These are phyloP conservation scores for Bryum argenteum DNA, from an alignment of 225 moss, liverwort and hornwort genomes.

Conservation along the genomic window DNA sequence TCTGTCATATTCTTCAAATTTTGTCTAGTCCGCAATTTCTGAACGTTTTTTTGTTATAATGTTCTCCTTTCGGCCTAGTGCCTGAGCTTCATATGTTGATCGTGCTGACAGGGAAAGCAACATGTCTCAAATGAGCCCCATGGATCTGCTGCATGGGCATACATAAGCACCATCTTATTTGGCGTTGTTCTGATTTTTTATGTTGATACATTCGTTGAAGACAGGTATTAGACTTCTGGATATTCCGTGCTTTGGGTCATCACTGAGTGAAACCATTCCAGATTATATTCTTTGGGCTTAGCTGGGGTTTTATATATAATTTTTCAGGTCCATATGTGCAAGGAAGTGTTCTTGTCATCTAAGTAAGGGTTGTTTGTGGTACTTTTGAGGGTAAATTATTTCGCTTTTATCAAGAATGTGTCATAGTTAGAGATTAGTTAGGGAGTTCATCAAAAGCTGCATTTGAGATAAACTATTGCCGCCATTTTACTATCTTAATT, in stretches of 20 bases:
- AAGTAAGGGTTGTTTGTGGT: constrained; percentile 3
- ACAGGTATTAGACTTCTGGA: constrained; percentile 53
- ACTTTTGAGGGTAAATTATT: not conserved
- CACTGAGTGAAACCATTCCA: not conserved
- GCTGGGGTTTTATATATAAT: not conserved
- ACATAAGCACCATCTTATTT: constrained; percentile 72
- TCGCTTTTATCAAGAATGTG: not conserved
- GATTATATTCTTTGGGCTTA: not conserved
- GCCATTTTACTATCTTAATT: not conserved
- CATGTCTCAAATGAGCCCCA: constrained; percentile 62
- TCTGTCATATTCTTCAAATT: not conserved
- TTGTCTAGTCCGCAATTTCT: not conserved
- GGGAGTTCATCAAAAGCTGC: not conserved
- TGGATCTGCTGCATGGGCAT: constrained; percentile 77
- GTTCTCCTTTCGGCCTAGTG: not conserved
- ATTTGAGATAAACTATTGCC: not conserved
- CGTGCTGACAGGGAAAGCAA: constrained; percentile 66
- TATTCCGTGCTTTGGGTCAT: not conserved
- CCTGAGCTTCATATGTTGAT: constrained; percentile 16
- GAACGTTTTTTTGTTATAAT: not conserved
- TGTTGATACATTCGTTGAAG: constrained; percentile 96
- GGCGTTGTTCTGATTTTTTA: constrained; percentile 87
- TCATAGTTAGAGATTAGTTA: not conserved
- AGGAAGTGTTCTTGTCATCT: not conserved
- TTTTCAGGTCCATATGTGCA: not conserved